Percentiles rank a stretch among this genome's conserved stretches.
Evolutionary conservation across 2,329 filamentous ascomycete species (phyloP).

Genomic region (Colletotrichum sp.): DNA sequence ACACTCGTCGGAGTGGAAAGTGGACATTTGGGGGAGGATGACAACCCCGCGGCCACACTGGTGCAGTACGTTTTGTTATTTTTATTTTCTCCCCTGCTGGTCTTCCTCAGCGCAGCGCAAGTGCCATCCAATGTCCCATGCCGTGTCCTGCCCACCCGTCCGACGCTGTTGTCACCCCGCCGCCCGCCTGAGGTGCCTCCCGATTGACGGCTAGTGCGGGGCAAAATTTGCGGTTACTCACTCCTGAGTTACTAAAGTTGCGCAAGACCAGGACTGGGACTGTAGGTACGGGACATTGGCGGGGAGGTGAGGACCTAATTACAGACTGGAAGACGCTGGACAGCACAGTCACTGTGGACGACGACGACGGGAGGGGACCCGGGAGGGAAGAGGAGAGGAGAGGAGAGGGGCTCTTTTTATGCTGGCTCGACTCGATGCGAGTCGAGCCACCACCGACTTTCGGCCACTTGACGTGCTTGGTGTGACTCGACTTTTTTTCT

Average conservation of each 20-base stretch:
- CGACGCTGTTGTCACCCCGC: not conserved
- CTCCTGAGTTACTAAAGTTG: not conserved
- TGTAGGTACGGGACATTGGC: not conserved
- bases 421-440: not conserved
- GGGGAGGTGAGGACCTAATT: not conserved
- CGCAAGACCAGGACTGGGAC: not conserved
- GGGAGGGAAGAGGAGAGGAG: not conserved
- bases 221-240: not conserved
- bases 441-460: constrained; percentile 7
- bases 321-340: not conserved
- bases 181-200: not conserved
- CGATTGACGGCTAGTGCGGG: not conserved
- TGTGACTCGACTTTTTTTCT: constrained; percentile 15
- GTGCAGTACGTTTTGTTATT: not conserved
- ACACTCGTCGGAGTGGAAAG: not conserved
- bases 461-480: constrained; percentile 16
- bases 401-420: not conserved
- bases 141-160: not conserved
- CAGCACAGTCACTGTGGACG: not conserved
- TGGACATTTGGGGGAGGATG: not conserved
- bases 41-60: not conserved
- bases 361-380: not conserved
- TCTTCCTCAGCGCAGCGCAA: not conserved
- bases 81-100: not conserved
- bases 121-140: not conserved